These are phyloP conservation scores for Akebia trifoliata DNA, from an alignment of 164 flowering plant genomes.

Conservation along the genomic window DNA sequence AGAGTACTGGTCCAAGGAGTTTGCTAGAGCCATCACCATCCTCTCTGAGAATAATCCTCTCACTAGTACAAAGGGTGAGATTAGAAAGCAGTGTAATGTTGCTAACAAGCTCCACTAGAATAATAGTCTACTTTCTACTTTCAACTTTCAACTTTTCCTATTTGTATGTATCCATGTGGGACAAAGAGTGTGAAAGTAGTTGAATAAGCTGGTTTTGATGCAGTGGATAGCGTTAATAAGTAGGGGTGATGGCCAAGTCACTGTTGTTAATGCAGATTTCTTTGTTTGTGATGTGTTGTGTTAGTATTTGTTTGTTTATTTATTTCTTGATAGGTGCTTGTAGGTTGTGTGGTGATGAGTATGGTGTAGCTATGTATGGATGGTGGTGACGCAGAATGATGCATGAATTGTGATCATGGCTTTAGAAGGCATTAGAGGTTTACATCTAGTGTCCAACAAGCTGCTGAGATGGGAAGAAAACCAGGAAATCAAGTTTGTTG, in stretches of 20 bases:
- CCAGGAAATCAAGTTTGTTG: too few species aligned
- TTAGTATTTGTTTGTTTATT: too few species aligned
- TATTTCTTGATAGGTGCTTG: too few species aligned
- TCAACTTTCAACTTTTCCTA: conserved; percentile 8
- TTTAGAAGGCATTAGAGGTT: too few species aligned
- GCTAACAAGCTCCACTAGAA: conserved; percentile 66
- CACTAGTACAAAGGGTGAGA: conserved; percentile 88
- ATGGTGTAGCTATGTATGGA: conserved; percentile 29
- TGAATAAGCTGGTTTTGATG: conserved; percentile 21
- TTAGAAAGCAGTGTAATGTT: conserved; percentile 79
- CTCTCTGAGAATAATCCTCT: conserved; percentile 96
- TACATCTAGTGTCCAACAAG: too few species aligned
- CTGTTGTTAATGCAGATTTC: too few species aligned
- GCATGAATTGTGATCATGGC: conserved; percentile 17
- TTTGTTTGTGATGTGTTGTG: too few species aligned
- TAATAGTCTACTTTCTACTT: conserved; percentile 2
- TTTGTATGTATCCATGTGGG: neutral
- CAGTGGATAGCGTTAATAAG: neutral
- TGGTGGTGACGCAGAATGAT: conserved; percentile 28
- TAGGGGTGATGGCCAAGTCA: conserved; percentile 5
- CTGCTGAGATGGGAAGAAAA: too few species aligned
- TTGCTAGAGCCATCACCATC: conserved; percentile 63
- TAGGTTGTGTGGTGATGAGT: conserved; percentile 5
- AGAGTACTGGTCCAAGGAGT: conserved; percentile 80
- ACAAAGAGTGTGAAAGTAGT: conserved; percentile 1